Percentiles rank a stretch among this genome's conserved stretches.
Evolutionary conservation across 2,329 filamentous ascomycete species (phyloP).

Genomic region (Fusarium miscanthi): DNA sequence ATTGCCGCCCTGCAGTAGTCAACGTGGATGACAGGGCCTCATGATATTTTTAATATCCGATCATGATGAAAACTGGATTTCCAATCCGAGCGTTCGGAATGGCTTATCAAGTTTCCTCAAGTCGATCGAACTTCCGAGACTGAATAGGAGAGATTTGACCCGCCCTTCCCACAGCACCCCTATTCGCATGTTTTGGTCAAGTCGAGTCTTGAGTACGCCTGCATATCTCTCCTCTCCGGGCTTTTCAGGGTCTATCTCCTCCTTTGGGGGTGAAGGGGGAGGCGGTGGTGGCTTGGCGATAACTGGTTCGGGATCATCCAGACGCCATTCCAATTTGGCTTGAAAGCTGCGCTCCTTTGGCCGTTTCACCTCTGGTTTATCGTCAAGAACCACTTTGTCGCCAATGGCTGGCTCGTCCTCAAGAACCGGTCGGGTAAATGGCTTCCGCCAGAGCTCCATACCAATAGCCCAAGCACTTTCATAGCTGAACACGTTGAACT

Average conservation of each 20-base stretch:
- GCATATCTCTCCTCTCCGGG: constrained; percentile 73
- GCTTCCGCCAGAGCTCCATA: constrained; percentile 89
- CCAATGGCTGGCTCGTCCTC: constrained; percentile 45
- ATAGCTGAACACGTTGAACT: constrained; percentile 98
- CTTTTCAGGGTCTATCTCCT: constrained; percentile 33
- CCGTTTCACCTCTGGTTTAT: constrained; percentile 27
- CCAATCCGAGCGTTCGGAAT: constrained; percentile 79
- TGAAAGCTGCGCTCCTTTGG: constrained; percentile 59
- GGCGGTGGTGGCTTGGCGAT: constrained; percentile 11
- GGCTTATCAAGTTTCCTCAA: constrained; percentile 80
- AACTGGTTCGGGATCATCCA: constrained; percentile 53
- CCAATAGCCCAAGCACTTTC: constrained; percentile 94
- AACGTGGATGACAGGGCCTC: not conserved
- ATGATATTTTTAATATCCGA: not conserved
- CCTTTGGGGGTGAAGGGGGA: constrained; percentile 8
- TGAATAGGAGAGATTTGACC: constrained; percentile 92
- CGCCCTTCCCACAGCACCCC: constrained; percentile 93
- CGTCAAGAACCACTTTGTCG: constrained; percentile 43
- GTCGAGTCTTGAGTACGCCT: constrained; percentile 87
- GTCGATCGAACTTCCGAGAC: constrained; percentile 87
- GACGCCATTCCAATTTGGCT: constrained; percentile 64
- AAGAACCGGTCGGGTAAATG: constrained; percentile 53
- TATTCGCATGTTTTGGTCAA: constrained; percentile 89
- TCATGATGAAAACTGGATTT: constrained; percentile 86
- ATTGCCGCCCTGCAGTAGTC: constrained; percentile 3